These are phyloP conservation scores for Glaciozyma antarctica DNA, from an alignment of 768 basidiomycete species.

Conservation along the genomic window DNA sequence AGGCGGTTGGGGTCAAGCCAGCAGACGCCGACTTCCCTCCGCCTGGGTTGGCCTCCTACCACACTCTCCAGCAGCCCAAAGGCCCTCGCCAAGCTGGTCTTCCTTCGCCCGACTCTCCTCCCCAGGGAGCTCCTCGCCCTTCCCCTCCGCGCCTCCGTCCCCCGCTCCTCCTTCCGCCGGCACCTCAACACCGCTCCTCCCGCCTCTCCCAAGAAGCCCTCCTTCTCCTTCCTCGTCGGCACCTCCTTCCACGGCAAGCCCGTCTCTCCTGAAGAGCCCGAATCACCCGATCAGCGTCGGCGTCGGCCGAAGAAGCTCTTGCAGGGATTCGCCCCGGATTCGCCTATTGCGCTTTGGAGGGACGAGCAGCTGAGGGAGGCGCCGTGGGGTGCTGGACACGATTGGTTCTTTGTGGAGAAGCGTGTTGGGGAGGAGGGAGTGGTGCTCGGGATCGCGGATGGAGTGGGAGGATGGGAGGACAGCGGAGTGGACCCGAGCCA, in stretches of 20 bases:
- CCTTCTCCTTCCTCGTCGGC: background rate
- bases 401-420: constrained; percentile 16
- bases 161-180: background rate
- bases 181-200: background rate
- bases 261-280: background rate
- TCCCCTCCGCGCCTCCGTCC: background rate
- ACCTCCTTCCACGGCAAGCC: constrained; percentile 15
- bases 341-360: constrained; percentile 13
- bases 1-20: too few relatives aligned
- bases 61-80: too few relatives aligned
- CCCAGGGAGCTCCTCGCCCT: background rate
- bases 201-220: background rate
- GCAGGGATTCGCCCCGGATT: background rate
- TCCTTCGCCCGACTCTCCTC: background rate
- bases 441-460: constrained; percentile 19
- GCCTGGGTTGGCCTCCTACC: too few relatives aligned
- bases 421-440: background rate
- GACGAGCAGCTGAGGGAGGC: constrained; percentile 8
- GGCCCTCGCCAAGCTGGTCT: background rate
- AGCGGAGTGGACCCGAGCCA: constrained; percentile 75
- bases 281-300: background rate
- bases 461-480: constrained; percentile 53
- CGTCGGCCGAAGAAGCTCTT: background rate
- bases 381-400: constrained; percentile 24
- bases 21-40: too few relatives aligned